phyloP scores from a whole-genome alignment of 108 stramenopile genomes.

The Poteriospumella lacustris region DNA sequence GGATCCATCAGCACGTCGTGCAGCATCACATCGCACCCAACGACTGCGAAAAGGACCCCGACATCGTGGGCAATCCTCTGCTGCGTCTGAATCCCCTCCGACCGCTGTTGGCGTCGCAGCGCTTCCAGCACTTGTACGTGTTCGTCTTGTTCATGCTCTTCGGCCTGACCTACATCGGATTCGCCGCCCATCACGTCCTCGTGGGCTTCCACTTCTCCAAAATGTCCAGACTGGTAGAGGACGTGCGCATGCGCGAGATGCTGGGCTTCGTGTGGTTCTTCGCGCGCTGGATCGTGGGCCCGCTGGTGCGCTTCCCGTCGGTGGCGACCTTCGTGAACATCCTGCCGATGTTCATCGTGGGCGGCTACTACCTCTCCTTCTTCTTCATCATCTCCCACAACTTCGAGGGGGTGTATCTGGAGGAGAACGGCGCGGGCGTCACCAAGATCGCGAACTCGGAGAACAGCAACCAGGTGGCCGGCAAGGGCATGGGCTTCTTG shows the following conservation, averaged over 20 bases:
- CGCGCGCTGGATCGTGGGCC: constrained; percentile 15
- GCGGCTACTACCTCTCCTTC: constrained; percentile 53
- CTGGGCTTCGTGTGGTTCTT: not conserved
- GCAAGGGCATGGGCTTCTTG: constrained; percentile 75
- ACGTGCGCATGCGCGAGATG: not conserved
- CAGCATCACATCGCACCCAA: constrained; percentile 33
- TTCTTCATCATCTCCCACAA: constrained; percentile 86
- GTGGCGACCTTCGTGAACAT: not conserved
- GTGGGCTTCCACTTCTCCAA: not conserved
- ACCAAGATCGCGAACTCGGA: constrained; percentile 49
- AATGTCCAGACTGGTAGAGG: not conserved
- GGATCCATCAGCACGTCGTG: constrained; percentile 43
- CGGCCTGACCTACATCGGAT: not conserved
- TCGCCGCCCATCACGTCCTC: not conserved
- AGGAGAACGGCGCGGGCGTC: not conserved
- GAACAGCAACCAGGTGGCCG: constrained; percentile 44
- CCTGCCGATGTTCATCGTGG: constrained; percentile 17
- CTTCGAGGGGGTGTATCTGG: constrained; percentile 67
- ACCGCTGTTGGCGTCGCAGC: not conserved
- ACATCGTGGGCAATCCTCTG: constrained; percentile 18
- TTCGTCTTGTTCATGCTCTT: not conserved
- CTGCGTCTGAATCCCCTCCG: constrained; percentile 25
- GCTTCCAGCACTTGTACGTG: constrained; percentile 33
- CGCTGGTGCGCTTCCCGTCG: constrained; percentile 4
- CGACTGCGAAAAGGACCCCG: constrained; percentile 29